phyloP scores from a whole-genome alignment of 495 filamentous ascomycete genomes.

The Penicillium canescens region DNA sequence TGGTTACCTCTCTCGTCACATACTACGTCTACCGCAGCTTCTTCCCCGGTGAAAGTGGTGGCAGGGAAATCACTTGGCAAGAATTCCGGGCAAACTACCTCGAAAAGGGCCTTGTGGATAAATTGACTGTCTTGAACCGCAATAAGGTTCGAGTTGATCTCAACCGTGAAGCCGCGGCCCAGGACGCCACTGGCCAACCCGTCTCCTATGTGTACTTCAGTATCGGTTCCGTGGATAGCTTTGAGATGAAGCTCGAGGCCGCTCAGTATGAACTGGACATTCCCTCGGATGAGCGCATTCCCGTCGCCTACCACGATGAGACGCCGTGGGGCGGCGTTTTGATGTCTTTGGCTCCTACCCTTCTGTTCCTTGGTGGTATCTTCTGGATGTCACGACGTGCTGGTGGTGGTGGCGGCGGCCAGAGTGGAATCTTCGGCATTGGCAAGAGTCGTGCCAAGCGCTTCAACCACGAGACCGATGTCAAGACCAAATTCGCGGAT shows the following conservation, averaged over 20 bases:
- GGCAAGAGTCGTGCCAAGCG: constrained; percentile 92
- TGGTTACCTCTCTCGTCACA: constrained; percentile 57
- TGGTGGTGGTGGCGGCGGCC: constrained; percentile 61
- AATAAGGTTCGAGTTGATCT: constrained; percentile 79
- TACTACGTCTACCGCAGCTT: constrained; percentile 63
- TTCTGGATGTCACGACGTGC: constrained; percentile 71
- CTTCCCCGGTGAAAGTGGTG: constrained; percentile 60
- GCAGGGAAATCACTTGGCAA: constrained; percentile 93
- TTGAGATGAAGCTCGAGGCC: constrained; percentile 82
- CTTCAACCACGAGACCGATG: constrained; percentile 93
- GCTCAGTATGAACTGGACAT: constrained; percentile 86
- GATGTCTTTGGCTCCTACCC: constrained; percentile 80
- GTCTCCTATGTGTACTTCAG: constrained; percentile 89
- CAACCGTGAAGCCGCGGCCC: constrained; percentile 73
- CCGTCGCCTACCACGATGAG: constrained; percentile 81
- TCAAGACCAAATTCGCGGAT: constrained; percentile 96
- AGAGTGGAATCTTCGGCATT: constrained; percentile 88
- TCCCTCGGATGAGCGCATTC: constrained; percentile 81
- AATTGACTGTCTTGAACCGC: constrained; percentile 75
- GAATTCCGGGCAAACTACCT: constrained; percentile 90
- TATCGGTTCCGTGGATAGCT: constrained; percentile 91
- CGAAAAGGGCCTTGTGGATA: constrained; percentile 93
- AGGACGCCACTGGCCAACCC: constrained; percentile 70
- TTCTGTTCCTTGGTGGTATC: constrained; percentile 79
- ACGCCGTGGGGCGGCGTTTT: constrained; percentile 63